Evolutionary conservation across 2,329 filamentous ascomycete species (phyloP).

Genomic region (Eutypa lata): DNA sequence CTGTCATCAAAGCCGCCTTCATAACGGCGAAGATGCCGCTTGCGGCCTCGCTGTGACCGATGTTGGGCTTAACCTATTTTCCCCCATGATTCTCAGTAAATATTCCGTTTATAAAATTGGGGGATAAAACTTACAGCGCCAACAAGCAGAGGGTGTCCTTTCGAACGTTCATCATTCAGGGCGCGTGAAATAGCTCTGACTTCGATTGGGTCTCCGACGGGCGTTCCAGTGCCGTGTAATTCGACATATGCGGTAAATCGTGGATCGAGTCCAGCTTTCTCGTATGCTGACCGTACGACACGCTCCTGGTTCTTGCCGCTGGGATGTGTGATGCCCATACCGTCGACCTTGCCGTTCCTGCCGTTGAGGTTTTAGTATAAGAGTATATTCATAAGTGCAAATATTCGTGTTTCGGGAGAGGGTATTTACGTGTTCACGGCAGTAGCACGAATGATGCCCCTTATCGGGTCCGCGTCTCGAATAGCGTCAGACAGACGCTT

Average conservation of each 20-base stretch:
- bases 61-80: constrained; percentile 16
- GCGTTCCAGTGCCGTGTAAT: constrained; percentile 23
- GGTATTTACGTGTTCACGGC: constrained; percentile 25
- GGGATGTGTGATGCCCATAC: constrained; percentile 27
- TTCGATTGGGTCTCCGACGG: constrained; percentile 23
- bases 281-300: constrained; percentile 17
- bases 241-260: constrained; percentile 21
- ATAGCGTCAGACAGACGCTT: constrained; percentile 27
- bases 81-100: not conserved
- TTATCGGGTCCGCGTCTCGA: constrained; percentile 22
- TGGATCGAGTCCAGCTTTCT: constrained; percentile 17
- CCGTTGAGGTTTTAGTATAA: not conserved
- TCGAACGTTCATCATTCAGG: constrained; percentile 14
- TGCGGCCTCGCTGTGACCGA: constrained; percentile 24
- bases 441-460: constrained; percentile 21
- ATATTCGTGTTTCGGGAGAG: not conserved
- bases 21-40: constrained; percentile 19
- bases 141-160: constrained; percentile 13
- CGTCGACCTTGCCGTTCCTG: constrained; percentile 23
- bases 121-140: constrained; percentile 10
- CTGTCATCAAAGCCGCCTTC: constrained; percentile 16
- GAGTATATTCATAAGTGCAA: not conserved
- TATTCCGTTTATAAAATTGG: not conserved
- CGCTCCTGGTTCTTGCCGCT: constrained; percentile 18
- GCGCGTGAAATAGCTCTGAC: constrained; percentile 14